Conservation (phyloP, 345 rosid species). For the Tarenaya hassleriana region DNA sequence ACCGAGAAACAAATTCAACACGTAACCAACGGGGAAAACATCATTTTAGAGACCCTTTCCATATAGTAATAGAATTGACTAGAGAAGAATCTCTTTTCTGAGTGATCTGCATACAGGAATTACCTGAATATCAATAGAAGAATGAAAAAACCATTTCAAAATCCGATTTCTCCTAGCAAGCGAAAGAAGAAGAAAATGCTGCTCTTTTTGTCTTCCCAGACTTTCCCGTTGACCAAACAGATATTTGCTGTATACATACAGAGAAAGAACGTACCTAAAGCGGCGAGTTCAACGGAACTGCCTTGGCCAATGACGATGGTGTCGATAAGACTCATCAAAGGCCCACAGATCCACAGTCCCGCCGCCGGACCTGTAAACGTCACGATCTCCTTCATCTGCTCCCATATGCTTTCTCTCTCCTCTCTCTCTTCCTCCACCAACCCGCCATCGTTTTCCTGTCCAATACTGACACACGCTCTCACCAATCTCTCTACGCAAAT, state of each 20-base stretch:
- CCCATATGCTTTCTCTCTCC: conserved; percentile 50
- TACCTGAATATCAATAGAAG: too few species aligned
- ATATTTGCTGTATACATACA: background rate
- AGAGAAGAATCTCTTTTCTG: too few species aligned
- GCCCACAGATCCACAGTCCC: conserved; percentile 88
- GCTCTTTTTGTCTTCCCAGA: too few species aligned
- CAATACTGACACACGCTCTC: conserved; percentile 10
- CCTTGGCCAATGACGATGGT: conserved; percentile 87
- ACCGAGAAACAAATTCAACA: too few species aligned
- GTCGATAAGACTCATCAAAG: conserved; percentile 93
- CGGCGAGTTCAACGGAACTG: conserved; percentile 87
- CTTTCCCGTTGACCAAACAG: background rate
- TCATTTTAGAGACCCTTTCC: too few species aligned
- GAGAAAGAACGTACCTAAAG: conserved; percentile 51
- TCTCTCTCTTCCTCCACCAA: conserved; percentile 4
- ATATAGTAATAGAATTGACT: too few species aligned
- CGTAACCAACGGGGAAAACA: too few species aligned
- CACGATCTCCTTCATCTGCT: conserved; percentile 69
- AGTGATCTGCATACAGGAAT: too few species aligned
- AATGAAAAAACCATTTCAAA: too few species aligned
- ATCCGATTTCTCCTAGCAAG: too few species aligned
- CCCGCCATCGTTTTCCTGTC: conserved; percentile 3
- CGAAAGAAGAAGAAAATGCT: too few species aligned
- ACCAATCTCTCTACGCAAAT: background rate
- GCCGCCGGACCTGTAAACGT: conserved; percentile 85